Percentiles rank a stretch among this genome's conserved stretches.
Conservation (phyloP, 208 protist species). For the Vickermania spadyakhi region DNA sequence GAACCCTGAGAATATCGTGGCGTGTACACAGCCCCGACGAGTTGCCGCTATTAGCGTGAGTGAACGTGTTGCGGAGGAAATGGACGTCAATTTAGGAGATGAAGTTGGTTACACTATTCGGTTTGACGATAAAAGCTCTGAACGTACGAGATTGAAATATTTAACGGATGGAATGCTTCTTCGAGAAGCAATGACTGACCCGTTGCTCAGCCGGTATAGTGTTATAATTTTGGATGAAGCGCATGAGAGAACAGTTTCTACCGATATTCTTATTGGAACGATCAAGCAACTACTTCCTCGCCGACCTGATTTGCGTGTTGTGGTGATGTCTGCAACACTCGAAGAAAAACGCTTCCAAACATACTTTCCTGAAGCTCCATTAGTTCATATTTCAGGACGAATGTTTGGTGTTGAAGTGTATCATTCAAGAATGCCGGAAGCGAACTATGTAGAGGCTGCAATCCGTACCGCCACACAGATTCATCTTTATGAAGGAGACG, state of each 20-base stretch:
- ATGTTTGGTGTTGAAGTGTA: slow-evolving; percentile 92
- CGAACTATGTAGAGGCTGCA: slow-evolving; percentile 96
- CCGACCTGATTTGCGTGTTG: slow-evolving; percentile 90
- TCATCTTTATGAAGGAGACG: slow-evolving; percentile 94
- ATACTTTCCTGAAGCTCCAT: slow-evolving; percentile 96
- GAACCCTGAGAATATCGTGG: slow-evolving; percentile 56
- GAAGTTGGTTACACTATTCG: slow-evolving; percentile 98
- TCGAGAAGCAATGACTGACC: slow-evolving; percentile 94
- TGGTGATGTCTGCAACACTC: slow-evolving; percentile 97
- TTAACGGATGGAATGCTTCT: slow-evolving; percentile 99
- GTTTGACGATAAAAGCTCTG: slow-evolving; percentile 96
- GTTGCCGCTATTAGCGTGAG: slow-evolving; percentile 98
- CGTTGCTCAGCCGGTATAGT: slow-evolving; percentile 86
- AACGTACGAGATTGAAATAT: slow-evolving; percentile 96
- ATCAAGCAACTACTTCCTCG: slow-evolving; percentile 88
- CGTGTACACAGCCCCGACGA: slow-evolving; percentile 97
- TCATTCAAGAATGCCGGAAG: slow-evolving; percentile 79
- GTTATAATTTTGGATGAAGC: slow-evolving; percentile 99
- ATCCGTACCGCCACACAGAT: slow-evolving; percentile 98
- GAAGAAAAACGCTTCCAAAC: slow-evolving; percentile 96
- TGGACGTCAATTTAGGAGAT: slow-evolving; percentile 92
- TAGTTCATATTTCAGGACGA: slow-evolving; percentile 97
- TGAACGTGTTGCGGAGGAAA: slow-evolving; percentile 97
- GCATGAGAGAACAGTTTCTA: slow-evolving; percentile 98
- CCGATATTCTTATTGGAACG: slow-evolving; percentile 97